Evolutionary conservation across 1,139 yeast genomes (phyloP), one percentile per base, ranked within the genome.

Genomic region (Blastobotrys niveus): DNA sequence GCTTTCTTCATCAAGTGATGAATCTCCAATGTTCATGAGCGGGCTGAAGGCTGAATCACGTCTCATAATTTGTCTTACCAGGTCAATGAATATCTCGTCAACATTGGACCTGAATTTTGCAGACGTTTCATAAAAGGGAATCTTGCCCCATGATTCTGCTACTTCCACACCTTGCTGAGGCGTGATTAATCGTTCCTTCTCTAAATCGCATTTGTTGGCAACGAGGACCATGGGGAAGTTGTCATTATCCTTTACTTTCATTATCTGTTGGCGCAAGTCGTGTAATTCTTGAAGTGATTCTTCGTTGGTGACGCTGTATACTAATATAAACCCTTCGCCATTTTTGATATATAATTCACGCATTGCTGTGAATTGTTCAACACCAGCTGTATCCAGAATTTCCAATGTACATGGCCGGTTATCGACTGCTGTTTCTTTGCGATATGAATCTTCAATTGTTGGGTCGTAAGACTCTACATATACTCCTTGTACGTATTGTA

Each of bases 381-480:
- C 65, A 3, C 74, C 74, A 8, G 74, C 74, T 6, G 74, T 71
- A 51, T 70, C 74, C 33, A 70, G 65, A 30, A 70, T 69, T 48
- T 70, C 73, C 36, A 70, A 57, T 10, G 64, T 57, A 42, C 68
- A 67, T 9, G 60, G 59, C 29, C 67, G 63, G 38, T 62, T 65
- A 44, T 70, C 73, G 8, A 70, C 57, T 14, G 54, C 54, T 40
- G 68, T 60, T 34, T 57, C 61, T 50, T 67, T 69, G 35, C 70
- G 61, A 53, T 71, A 71, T 5, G 72, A 64, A 48, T 70, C 74
- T 65, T 93, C 99, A 58, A 91, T 93, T 19, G 99, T 91, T 7
- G 98, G 98, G 65, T 91, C 98, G 59, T 91, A 91, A 58, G 87
- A 93, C 61, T 87, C 95, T 38, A 87, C 87, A 62, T 87, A 89